Conservation (phyloP, 768 basidiomycete genomes). For the Cystofilobasidium capitatum region DNA sequence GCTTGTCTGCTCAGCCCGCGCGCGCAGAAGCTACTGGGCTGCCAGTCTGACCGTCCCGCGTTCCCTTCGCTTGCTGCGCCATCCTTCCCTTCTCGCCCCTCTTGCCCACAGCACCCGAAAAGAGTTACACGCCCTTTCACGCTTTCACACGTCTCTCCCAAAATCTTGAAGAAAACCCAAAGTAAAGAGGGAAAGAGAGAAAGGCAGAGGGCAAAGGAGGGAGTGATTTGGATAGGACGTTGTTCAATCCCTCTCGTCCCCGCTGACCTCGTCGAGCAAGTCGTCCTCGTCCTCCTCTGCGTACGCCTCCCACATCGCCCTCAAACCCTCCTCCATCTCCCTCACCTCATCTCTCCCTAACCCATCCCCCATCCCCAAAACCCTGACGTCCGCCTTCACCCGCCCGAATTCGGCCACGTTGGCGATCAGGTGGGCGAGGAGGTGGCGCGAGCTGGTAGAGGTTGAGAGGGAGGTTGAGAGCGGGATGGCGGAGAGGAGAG, state of each 20-base stretch:
- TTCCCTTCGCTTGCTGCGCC: too few relatives aligned
- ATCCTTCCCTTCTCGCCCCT: too few relatives aligned
- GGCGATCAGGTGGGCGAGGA: conserved; percentile 4
- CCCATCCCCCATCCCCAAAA: conserved; percentile 9
- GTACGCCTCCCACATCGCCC: conserved; percentile 8
- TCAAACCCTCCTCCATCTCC: conserved; percentile 12
- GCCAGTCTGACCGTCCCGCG: too few relatives aligned
- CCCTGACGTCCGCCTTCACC: background rate
- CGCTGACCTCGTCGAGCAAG: conserved; percentile 2
- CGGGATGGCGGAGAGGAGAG: background rate
- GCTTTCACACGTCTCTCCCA: too few relatives aligned
- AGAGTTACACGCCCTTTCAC: too few relatives aligned
- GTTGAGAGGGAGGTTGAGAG: background rate
- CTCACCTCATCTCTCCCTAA: conserved; percentile 16
- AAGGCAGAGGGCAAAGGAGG: too few relatives aligned
- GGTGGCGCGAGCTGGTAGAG: conserved; percentile 5
- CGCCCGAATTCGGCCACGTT: conserved; percentile 6
- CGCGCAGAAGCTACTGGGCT: too few relatives aligned
- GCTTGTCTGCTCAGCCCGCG: too few relatives aligned
- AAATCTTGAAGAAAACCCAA: too few relatives aligned
- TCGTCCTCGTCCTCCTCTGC: conserved; percentile 14
- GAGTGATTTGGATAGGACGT: too few relatives aligned
- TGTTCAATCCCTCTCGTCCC: background rate
- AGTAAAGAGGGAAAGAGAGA: too few relatives aligned
- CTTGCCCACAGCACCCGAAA: too few relatives aligned